phyloP scores from a whole-genome alignment of 2,329 filamentous ascomycete genomes.

The Diaporthe helianthi region DNA sequence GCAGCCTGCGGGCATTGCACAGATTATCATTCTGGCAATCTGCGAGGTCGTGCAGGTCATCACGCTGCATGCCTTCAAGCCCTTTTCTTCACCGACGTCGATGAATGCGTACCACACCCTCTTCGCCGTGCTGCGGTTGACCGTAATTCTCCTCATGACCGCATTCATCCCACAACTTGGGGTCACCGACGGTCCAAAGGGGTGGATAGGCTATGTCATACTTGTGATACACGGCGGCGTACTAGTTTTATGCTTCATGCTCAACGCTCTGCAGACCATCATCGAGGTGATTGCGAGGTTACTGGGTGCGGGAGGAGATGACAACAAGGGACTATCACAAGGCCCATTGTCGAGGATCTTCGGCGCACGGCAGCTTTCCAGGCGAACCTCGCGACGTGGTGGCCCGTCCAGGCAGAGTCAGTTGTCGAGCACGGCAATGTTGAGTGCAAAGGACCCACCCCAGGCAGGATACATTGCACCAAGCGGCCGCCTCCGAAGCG shows the following conservation, averaged over 20 bases:
- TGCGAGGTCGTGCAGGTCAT: conserved; percentile 92
- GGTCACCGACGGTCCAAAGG: conserved; percentile 79
- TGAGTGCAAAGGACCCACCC: conserved; percentile 71
- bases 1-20: conserved; percentile 90
- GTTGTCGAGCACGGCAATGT: conserved; percentile 81
- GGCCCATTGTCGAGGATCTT: conserved; percentile 91
- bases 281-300: conserved; percentile 86
- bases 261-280: conserved; percentile 89
- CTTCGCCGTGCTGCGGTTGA: conserved; percentile 79
- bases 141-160: conserved; percentile 77
- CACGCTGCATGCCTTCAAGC: conserved; percentile 86
- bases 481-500: conserved; percentile 63
- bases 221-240: conserved; percentile 85
- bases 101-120: conserved; percentile 97
- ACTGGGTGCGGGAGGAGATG: conserved; percentile 81
- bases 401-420: conserved; percentile 79
- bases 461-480: conserved; percentile 65
- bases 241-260: conserved; percentile 88
- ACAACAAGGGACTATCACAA: conserved; percentile 71
- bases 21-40: conserved; percentile 89
- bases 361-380: conserved; percentile 86
- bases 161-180: conserved; percentile 85
- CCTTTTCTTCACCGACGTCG: conserved; percentile 88
- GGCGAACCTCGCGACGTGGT: conserved; percentile 69
- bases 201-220: conserved; percentile 95